phyloP scores from a whole-genome alignment of 441 rosid genomes.

The Omphalea diandra region DNA sequence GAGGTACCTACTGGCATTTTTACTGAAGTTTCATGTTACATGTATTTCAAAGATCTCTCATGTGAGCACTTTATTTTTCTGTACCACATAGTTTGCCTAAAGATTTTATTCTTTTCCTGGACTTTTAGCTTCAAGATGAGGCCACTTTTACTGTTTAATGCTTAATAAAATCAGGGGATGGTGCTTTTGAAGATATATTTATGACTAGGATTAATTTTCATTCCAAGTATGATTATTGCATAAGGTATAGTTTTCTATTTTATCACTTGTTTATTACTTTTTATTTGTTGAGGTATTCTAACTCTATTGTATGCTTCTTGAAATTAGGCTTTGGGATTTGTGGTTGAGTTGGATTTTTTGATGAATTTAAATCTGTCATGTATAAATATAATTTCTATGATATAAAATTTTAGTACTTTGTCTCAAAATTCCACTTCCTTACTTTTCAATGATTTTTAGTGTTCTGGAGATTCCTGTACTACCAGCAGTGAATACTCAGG shows the following conservation, averaged over 20 bases:
- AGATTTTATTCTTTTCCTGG: constrained; percentile 19
- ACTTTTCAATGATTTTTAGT: background rate
- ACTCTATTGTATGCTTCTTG: background rate
- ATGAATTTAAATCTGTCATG: background rate
- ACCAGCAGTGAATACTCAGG: background rate
- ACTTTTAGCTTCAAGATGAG: constrained; percentile 73
- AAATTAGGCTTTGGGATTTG: background rate
- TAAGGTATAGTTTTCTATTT: constrained; percentile 53
- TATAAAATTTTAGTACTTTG: background rate
- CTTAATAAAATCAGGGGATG: constrained; percentile 63
- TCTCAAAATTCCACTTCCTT: background rate
- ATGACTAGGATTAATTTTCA: constrained; percentile 74
- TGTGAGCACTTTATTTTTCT: background rate
- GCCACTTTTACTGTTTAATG: constrained; percentile 66
- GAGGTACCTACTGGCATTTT: constrained; percentile 52
- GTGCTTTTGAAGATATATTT: constrained; percentile 77
- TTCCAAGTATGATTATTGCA: constrained; percentile 71
- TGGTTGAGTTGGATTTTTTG: background rate
- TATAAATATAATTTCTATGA: background rate
- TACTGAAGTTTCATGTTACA: constrained; percentile 7
- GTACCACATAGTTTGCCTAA: background rate
- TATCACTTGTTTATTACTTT: constrained; percentile 5
- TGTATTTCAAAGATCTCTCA: too few relatives aligned
- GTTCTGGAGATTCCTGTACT: background rate
- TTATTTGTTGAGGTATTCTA: background rate